Evolutionary conservation across 306 rosid species (phyloP).

Genomic region (Vigna nakashimae): DNA sequence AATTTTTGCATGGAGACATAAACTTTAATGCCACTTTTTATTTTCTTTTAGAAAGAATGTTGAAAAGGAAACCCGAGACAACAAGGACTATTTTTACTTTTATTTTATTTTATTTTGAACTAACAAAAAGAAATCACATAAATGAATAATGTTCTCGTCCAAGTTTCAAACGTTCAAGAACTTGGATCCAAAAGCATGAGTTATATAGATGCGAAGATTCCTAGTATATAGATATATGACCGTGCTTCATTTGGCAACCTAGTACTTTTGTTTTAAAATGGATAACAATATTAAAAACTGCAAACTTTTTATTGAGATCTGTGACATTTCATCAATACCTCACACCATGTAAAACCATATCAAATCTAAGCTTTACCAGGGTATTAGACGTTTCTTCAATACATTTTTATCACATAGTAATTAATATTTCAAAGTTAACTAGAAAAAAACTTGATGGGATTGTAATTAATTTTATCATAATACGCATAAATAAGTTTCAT

Average conservation of each 20-base stretch:
- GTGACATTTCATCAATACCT: background rate
- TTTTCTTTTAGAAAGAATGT: background rate
- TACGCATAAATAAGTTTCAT: too few species aligned
- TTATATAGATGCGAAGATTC: constrained; percentile 12
- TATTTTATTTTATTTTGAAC: background rate
- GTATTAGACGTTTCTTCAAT: too few species aligned
- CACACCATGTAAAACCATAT: too few species aligned
- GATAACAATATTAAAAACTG: background rate
- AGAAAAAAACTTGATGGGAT: too few species aligned
- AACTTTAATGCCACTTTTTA: constrained; percentile 28
- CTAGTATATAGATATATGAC: background rate
- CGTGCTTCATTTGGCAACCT: background rate
- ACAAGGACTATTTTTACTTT: background rate
- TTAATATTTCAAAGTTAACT: too few species aligned
- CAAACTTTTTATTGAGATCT: background rate
- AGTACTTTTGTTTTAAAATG: background rate
- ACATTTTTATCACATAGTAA: too few species aligned
- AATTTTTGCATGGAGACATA: constrained; percentile 47
- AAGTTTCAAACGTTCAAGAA: constrained; percentile 25
- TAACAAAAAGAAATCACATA: constrained; percentile 3
- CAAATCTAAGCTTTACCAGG: too few species aligned
- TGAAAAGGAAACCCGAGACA: constrained; percentile 33
- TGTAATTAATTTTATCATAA: too few species aligned
- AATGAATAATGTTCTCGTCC: constrained; percentile 32
- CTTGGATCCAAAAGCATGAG: constrained; percentile 29